Conservation (phyloP, 129 eudicot species). For the Calendula officinalis region DNA sequence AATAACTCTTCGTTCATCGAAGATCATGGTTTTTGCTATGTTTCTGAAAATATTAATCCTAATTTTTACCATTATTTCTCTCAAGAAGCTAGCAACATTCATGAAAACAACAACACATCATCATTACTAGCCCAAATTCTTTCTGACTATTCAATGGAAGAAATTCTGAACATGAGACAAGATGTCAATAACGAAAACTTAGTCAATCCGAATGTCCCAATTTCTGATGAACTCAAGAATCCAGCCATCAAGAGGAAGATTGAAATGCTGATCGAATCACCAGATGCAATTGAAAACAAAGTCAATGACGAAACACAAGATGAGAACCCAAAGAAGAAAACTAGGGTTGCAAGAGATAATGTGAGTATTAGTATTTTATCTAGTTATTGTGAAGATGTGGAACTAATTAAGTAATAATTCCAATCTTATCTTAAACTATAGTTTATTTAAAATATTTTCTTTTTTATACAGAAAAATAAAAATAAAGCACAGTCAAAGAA, state of each 20-base stretch:
- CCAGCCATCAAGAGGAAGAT: conserved; percentile 46
- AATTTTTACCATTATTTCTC: conserved; percentile 36
- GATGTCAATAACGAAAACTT: too few relatives aligned
- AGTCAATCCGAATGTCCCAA: conserved; percentile 4
- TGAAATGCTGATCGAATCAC: conserved; percentile 15
- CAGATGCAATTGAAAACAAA: conserved; percentile 22
- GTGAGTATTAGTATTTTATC: conserved; percentile 43
- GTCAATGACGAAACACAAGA: conserved; percentile 9
- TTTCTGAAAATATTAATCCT: conserved; percentile 23
- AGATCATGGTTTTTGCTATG: conserved; percentile 16
- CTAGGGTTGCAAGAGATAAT: conserved; percentile 55
- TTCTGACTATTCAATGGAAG: conserved; percentile 32
- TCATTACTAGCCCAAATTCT: conserved; percentile 22
- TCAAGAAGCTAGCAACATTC: conserved; percentile 47
- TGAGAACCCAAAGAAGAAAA: conserved; percentile 52
- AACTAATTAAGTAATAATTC: conserved; percentile 14
- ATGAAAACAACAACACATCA: conserved; percentile 31
- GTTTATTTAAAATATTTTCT: not conserved
- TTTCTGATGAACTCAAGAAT: conserved; percentile 26
- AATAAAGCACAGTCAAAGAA: conserved; percentile 42
- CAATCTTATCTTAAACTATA: conserved; percentile 1
- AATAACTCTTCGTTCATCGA: conserved; percentile 9
- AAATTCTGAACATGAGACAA: too few relatives aligned
- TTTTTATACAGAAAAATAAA: conserved; percentile 34
- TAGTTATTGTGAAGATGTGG: conserved; percentile 24